Evolutionary conservation across 768 basidiomycete species (phyloP), one percentile per base, ranked within the genome.

Genomic region (Rhodotorula babjevae): DNA sequence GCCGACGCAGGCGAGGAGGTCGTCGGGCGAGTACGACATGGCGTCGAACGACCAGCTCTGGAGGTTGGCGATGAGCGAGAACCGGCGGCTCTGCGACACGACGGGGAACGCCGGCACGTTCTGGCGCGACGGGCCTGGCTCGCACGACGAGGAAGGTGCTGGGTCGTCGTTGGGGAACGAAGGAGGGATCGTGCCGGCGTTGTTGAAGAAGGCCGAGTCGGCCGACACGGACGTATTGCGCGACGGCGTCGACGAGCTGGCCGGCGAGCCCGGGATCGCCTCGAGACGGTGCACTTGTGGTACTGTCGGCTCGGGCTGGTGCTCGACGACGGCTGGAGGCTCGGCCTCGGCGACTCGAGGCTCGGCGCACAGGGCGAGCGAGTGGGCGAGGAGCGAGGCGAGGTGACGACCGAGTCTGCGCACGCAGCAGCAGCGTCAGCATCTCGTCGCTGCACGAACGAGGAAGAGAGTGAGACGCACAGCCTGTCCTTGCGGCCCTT

Each of bases 41-140:
- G 95, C 93, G 79, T 96, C 90, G 79, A 97, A 99, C 74, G 89
- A 83, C 95, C 95, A 99, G 21, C 84, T 85, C 69, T 89, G 87
- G 23, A 96, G 84, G 0, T 84, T 83, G 31, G 82, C 80, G 76
- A 95, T 89, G 61, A 96, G 85, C 36, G 86, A 84, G 31, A 80
- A 79, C 71, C 91, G 86, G 61, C 80, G 78, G 29, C 78, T 73
- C 9, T 77, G 69, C 21, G 72, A 64, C 9, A 76, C 50, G 46
- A 46, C 59, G 21, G 75, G 75, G 49, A 77, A 72, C 25, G 61
- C 52, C 29, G 52, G 14, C 44, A 46, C 27, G 27, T 36, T 36
- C 27, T 1, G 52, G n/a, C 52, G 25, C 2, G 52, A 27, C 27
- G 52, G 21, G 15, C 21, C 25, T 2, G 49, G 14, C 3, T 58